Percentiles rank a stretch among this genome's conserved stretches.
Evolutionary conservation across 768 basidiomycete genomes (phyloP).

Genomic region (Leccinum variicolor): DNA sequence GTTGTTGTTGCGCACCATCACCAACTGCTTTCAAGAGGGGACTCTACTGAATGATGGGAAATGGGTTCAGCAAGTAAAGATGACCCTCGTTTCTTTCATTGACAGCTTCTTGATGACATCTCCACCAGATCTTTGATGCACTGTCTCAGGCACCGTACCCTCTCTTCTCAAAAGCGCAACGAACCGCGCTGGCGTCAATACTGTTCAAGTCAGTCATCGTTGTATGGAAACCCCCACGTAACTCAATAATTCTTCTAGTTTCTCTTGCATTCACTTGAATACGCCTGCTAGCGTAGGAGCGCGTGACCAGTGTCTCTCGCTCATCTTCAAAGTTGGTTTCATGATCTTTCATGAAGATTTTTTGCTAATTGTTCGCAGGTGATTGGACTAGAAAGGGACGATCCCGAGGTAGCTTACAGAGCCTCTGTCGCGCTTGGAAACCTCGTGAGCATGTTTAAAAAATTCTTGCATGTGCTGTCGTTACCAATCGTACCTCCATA

Average conservation of each 20-base stretch:
- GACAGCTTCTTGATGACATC: conserved; percentile 3
- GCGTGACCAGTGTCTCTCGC: conserved; percentile 40
- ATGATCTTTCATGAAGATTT: not conserved
- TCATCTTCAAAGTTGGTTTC: conserved; percentile 45
- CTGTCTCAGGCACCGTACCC: conserved; percentile 50
- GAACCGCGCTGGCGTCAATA: conserved; percentile 76
- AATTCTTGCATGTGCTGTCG: not conserved
- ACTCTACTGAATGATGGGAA: conserved; percentile 37
- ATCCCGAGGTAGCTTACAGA: conserved; percentile 71
- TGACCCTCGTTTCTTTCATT: conserved; percentile 3
- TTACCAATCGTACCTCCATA: not conserved
- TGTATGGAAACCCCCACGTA: not conserved
- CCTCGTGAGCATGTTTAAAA: conserved; percentile 41
- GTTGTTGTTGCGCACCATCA: conserved; percentile 72
- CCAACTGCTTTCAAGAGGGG: conserved; percentile 72
- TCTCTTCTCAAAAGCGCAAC: conserved; percentile 62
- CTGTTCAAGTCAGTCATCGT: conserved; percentile 75
- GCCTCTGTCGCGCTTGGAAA: conserved; percentile 73
- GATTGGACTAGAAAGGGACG: conserved; percentile 43
- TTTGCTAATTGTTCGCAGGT: conserved; percentile 18
- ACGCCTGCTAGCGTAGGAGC: conserved; percentile 38
- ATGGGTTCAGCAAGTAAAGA: conserved; percentile 51
- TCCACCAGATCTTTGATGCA: conserved; percentile 51
- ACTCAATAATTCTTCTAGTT: conserved; percentile 36
- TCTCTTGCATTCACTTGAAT: conserved; percentile 58